Evolutionary conservation across 441 rosid genomes (phyloP), one percentile per base, ranked within the genome.

Genomic region (Francoa sonchifolia): DNA sequence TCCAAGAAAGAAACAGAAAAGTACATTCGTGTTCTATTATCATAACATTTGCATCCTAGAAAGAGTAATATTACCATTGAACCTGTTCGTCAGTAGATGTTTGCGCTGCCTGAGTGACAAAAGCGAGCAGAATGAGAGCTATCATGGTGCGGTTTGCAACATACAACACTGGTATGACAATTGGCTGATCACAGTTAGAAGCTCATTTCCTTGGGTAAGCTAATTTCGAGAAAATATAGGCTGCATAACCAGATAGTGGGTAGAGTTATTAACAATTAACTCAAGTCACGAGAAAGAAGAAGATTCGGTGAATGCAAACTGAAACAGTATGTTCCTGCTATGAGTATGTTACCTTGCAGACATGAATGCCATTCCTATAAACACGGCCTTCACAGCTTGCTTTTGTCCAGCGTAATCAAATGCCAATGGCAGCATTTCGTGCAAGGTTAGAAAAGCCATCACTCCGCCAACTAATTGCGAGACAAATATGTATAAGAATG

Each of bases 341-440:
- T n/a, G n/a, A n/a, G n/a, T 11, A 6, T 44, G 32, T 58, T 76
- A 92, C 99, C 99, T 92, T 33, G 95, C 92, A 21, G 99, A 92
- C 99, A 92, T 92, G 75, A 79, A 92, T 34, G 95, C 95, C 99
- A 92, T 92, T 21, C 99, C 99, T 9, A 81, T 39, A 73, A 92
- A 92, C 33, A 87, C 92, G 38, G 97, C 97, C 62, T 92, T 92
- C 19, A 87, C 92, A 44, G 99, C 96, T 63, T 83, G 99, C 58
- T 92, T 92, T 73, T 75, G 97, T 19, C 97, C 99, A 12, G 97
- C 97, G 63, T 92, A 92, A 65, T 92, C 95, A 62, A 92, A 87
- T 44, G 99, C 95, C 66, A 92, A 66, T 5, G 99, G 99, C 50
- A 92, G 79, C 99, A 92, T 87, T 60, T 87, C 99, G 31, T 92